Percentiles rank a stretch among this genome's conserved stretches.
Conservation (phyloP, 2,329 filamentous ascomycete species). For the Ophiostoma pallidulum region DNA sequence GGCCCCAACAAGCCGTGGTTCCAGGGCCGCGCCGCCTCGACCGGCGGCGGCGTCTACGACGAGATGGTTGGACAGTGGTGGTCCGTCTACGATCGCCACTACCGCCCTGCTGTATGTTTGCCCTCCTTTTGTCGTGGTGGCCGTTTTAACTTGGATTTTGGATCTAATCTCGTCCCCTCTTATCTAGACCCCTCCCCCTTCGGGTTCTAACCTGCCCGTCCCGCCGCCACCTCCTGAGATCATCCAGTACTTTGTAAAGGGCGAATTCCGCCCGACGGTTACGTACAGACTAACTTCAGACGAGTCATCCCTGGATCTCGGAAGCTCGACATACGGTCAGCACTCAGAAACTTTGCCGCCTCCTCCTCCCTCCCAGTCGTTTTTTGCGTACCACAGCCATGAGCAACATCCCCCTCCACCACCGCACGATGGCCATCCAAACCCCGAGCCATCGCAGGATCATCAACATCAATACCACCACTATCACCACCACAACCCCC, state of each 20-base stretch:
- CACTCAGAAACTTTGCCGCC: conserved; percentile 20
- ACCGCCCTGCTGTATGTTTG: conserved; percentile 44
- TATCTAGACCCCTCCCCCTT: conserved; percentile 1
- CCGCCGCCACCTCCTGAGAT: conserved; percentile 24
- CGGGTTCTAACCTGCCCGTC: not conserved
- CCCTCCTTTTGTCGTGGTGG: conserved; percentile 8
- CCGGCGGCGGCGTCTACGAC: conserved; percentile 57
- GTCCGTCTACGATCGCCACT: conserved; percentile 86
- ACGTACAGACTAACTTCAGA: conserved; percentile 24
- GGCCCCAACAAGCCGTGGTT: conserved; percentile 86
- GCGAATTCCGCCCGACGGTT: conserved; percentile 37
- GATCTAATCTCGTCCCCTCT: not conserved
- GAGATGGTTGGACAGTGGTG: conserved; percentile 87
- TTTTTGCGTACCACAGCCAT: conserved; percentile 16
- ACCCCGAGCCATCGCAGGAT: conserved; percentile 12
- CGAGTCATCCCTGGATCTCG: conserved; percentile 24
- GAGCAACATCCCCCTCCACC: conserved; percentile 13
- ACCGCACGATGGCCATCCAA: conserved; percentile 16
- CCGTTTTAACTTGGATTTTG: too few relatives aligned
- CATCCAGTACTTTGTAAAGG: conserved; percentile 45
- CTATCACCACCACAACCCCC: conserved; percentile 12
- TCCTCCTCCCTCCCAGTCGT: conserved; percentile 17
- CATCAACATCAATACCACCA: conserved; percentile 16
- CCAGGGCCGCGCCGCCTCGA: conserved; percentile 45
- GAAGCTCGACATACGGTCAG: conserved; percentile 22